Evolutionary conservation across 768 basidiomycete species (phyloP).

Genomic region (Auricularia heimuer): DNA sequence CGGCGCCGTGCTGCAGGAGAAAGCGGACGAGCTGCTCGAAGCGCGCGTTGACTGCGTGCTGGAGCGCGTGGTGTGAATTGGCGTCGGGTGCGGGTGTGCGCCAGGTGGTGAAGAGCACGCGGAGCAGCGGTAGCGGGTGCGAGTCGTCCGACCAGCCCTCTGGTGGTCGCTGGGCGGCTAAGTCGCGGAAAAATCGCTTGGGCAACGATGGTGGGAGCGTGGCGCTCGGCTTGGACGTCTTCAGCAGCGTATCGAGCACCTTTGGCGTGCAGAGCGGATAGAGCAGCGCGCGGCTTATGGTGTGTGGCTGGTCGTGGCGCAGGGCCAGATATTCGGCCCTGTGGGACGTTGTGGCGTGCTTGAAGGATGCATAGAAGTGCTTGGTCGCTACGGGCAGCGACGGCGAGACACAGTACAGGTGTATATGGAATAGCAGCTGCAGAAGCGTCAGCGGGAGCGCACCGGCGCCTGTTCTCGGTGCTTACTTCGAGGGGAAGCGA

Average conservation of each 20-base stretch:
- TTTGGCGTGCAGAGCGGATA: neutral
- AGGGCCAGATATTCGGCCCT: neutral
- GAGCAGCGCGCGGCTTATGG: neutral
- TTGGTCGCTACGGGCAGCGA: neutral
- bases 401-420: neutral
- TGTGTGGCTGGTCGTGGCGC: constrained; percentile 1
- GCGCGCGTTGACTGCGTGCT: neutral
- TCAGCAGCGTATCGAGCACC: neutral
- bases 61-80: neutral
- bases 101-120: neutral
- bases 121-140: neutral
- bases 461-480: neutral
- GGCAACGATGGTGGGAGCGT: neutral
- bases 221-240: neutral
- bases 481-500: neutral
- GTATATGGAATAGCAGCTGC: neutral
- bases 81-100: neutral
- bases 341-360: neutral
- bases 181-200: neutral
- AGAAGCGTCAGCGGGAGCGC: neutral
- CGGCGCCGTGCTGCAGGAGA: neutral
- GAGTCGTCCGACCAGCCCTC: neutral
- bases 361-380: neutral
- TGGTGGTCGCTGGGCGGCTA: neutral
- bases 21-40: neutral